Evolutionary conservation across 2,329 filamentous ascomycete species (phyloP).

Genomic region (Colletotrichum phormii): DNA sequence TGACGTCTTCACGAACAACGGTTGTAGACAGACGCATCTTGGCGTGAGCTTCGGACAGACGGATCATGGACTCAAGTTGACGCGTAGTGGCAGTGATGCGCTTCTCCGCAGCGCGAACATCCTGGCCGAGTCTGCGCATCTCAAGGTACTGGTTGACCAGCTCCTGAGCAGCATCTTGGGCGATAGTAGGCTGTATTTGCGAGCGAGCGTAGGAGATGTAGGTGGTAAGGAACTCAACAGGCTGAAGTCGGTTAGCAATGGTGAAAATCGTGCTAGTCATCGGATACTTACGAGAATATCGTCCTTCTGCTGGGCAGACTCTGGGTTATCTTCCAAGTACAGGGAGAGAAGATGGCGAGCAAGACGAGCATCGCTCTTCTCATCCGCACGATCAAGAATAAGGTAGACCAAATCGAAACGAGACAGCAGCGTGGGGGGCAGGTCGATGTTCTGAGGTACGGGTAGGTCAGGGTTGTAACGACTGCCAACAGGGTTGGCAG

Average conservation of each 20-base stretch:
- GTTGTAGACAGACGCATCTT: constrained; percentile 89
- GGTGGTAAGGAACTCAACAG: constrained; percentile 93
- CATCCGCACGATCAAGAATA: constrained; percentile 93
- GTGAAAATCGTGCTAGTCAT: background rate
- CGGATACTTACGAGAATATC: constrained; percentile 80
- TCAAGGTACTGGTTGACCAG: constrained; percentile 90
- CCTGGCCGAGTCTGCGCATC: constrained; percentile 93
- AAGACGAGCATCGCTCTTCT: constrained; percentile 86
- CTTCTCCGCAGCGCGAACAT: constrained; percentile 88
- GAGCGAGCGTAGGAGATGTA: constrained; percentile 97
- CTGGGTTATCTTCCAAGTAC: constrained; percentile 95
- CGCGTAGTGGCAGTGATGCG: constrained; percentile 97
- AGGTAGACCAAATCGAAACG: constrained; percentile 98
- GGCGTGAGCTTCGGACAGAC: constrained; percentile 93
- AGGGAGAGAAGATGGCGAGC: constrained; percentile 94
- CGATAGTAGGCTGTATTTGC: constrained; percentile 85
- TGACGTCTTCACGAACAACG: constrained; percentile 85
- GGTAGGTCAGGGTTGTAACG: constrained; percentile 97
- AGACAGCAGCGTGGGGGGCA: constrained; percentile 93
- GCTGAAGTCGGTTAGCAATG: constrained; percentile 60
- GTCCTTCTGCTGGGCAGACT: constrained; percentile 78
- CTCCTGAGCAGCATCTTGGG: constrained; percentile 82
- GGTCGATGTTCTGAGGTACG: constrained; percentile 97
- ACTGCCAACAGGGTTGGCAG: constrained; percentile 97
- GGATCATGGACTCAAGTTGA: constrained; percentile 98